Evolutionary conservation across 2,329 filamentous ascomycete genomes (phyloP).

Genomic region (Nothophoma quercina): DNA sequence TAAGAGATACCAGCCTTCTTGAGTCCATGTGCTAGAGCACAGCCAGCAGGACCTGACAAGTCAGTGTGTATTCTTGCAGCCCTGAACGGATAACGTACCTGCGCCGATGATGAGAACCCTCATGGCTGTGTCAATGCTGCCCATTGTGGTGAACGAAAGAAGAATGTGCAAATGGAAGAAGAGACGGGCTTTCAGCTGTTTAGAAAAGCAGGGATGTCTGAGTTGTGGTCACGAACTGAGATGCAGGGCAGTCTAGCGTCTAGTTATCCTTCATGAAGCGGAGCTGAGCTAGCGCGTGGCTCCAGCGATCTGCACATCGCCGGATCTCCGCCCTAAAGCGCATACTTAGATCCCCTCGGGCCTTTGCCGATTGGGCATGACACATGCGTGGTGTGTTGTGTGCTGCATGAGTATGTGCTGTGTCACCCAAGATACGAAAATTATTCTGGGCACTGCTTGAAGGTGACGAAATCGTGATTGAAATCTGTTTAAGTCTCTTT

Average conservation of each 20-base stretch:
- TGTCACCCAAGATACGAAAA: not conserved
- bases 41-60: constrained; percentile 50
- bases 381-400: not conserved
- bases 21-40: constrained; percentile 52
- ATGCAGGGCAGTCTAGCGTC: constrained; percentile 12
- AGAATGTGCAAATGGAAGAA: not conserved
- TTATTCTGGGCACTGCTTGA: not conserved
- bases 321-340: constrained; percentile 31
- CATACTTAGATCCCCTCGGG: not conserved
- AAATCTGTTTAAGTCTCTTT: too few relatives aligned
- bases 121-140: constrained; percentile 16
- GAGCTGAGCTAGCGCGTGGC: constrained; percentile 21
- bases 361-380: constrained; percentile 5
- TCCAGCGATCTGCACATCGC: constrained; percentile 12
- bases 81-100: constrained; percentile 20
- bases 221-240: not conserved
- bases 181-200: too few relatives aligned
- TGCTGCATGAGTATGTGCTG: not conserved
- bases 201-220: not conserved
- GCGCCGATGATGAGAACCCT: constrained; percentile 38
- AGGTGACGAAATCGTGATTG: too few relatives aligned
- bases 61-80: not conserved
- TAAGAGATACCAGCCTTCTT: constrained; percentile 46
- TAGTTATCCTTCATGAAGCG: constrained; percentile 5
- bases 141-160: not conserved